These are phyloP conservation scores for Sporothrix mexicana DNA, from an alignment of 2,329 filamentous ascomycete genomes.

Conservation along the genomic window DNA sequence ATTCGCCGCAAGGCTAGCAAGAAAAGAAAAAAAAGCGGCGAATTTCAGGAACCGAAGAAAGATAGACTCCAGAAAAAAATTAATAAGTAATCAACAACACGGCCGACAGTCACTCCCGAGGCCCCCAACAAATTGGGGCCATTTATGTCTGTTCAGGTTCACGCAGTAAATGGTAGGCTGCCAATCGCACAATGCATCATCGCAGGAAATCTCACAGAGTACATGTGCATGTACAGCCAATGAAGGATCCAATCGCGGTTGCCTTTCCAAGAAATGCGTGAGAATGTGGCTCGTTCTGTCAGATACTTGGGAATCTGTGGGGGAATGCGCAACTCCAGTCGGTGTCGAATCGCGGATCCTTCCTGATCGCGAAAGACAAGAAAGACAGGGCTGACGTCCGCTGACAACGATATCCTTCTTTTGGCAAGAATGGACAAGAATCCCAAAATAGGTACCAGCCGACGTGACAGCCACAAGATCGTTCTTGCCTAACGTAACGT, in stretches of 20 bases:
- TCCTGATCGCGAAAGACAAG: not conserved
- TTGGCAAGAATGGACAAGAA: too few relatives aligned
- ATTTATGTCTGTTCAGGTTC: too few relatives aligned
- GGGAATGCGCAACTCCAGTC: too few relatives aligned
- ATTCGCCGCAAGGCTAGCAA: conserved; percentile 2
- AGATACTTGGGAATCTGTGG: not conserved
- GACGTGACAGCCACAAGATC: not conserved
- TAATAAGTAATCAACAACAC: conserved; percentile 2
- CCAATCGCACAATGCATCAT: too few relatives aligned
- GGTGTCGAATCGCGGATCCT: not conserved
- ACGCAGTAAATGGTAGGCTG: too few relatives aligned
- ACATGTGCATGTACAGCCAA: too few relatives aligned
- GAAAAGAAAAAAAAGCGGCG: not conserved
- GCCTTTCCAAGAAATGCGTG: too few relatives aligned
- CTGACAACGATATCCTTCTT: not conserved
- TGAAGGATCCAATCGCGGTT: too few relatives aligned
- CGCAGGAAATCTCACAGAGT: too few relatives aligned
- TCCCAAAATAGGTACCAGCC: too few relatives aligned
- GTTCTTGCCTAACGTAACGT: too few relatives aligned
- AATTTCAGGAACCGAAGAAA: not conserved
- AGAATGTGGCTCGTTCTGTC: not conserved
- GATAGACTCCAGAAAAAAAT: not conserved
- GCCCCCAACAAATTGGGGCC: conserved; percentile 11
- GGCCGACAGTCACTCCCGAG: not conserved
- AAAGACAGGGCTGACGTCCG: not conserved